A percentile compares a stretch with the other conserved stretches of the same genome.
phyloP scores from a whole-genome alignment of 192 early-diverging fungal species.

The Coemansia sp. region DNA sequence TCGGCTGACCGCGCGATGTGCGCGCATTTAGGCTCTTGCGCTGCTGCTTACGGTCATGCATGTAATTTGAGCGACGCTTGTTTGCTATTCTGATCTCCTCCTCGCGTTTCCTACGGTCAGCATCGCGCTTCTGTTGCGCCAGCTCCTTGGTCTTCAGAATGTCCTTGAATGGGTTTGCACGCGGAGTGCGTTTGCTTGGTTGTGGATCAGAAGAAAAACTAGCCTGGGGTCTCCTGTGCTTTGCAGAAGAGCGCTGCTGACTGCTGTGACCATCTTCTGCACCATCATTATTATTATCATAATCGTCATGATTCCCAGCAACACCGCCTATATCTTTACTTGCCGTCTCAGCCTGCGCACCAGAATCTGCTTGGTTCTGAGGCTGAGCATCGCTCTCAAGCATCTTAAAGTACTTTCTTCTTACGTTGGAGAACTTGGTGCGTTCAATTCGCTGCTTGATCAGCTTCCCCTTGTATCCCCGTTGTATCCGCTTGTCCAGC shows the following conservation, averaged over 20 bases:
- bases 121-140: slow-evolving; percentile 11
- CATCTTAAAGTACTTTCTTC: slow-evolving; percentile 46
- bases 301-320: not conserved
- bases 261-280: not conserved
- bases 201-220: not conserved
- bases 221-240: not conserved
- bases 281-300: not conserved
- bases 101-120: slow-evolving; percentile 23
- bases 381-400: slow-evolving; percentile 22
- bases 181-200: slow-evolving; percentile 18
- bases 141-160: slow-evolving; percentile 30
- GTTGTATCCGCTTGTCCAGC: slow-evolving; percentile 33
- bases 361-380: not conserved
- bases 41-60: slow-evolving; percentile 36
- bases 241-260: not conserved
- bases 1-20: slow-evolving; percentile 43
- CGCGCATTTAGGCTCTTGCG: slow-evolving; percentile 33
- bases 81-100: slow-evolving; percentile 22
- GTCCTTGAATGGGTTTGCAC: slow-evolving; percentile 42
- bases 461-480: slow-evolving; percentile 36
- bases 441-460: slow-evolving; percentile 52
- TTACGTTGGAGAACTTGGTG: slow-evolving; percentile 42
- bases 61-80: slow-evolving; percentile 19
- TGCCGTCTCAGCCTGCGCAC: not conserved
- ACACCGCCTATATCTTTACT: slow-evolving; percentile 1